phyloP scores from a whole-genome alignment of 306 rosid species.

The Aeschynomene evenia region DNA sequence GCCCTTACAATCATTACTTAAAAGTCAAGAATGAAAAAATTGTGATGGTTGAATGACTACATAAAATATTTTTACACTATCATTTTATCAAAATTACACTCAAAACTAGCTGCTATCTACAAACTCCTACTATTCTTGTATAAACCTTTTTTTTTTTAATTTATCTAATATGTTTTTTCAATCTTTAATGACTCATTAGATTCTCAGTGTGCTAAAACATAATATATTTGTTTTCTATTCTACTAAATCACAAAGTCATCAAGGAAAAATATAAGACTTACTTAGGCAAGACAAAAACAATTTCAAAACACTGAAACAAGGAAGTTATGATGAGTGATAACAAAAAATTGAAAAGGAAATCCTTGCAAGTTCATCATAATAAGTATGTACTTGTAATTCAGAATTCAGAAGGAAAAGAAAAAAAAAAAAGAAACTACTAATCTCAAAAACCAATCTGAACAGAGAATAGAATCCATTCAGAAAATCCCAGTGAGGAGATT shows the following conservation, averaged over 20 bases:
- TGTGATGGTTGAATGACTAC: no score
- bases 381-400: slow-evolving; percentile 3
- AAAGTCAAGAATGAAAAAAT: no score
- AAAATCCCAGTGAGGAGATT: slow-evolving; percentile 73
- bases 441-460: not conserved
- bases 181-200: no score
- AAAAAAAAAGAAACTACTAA: not conserved
- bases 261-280: not conserved
- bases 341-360: slow-evolving; percentile 1
- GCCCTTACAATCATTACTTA: no score
- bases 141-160: no score
- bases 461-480: slow-evolving; percentile 36
- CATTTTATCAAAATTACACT: no score
- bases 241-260: not conserved
- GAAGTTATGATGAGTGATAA: not conserved
- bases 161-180: no score
- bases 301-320: not conserved
- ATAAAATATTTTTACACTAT: no score
- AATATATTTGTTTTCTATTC: not conserved
- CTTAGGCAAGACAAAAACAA: not conserved
- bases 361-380: slow-evolving; percentile 22
- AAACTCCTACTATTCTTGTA: no score
- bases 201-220: no score
- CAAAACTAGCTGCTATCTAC: no score
- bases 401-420: slow-evolving; percentile 2